A percentile compares a stretch with the other conserved stretches of the same genome.
Conservation (phyloP, 257 asterid species). For the Nicotiana undulata region DNA sequence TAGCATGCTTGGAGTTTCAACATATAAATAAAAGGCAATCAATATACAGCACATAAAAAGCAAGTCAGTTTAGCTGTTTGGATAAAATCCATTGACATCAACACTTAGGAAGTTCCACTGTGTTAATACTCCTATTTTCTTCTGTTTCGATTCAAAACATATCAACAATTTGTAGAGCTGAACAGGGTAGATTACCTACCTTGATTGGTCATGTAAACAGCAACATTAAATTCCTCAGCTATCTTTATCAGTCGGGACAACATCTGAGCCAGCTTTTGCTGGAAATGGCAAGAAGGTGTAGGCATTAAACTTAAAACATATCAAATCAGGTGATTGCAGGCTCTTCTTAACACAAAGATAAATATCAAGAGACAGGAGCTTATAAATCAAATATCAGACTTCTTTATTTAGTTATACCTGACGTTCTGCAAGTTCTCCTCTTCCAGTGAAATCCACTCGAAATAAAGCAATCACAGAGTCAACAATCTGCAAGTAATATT, state of each 20-base stretch:
- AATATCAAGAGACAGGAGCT: neutral
- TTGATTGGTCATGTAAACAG: constrained; percentile 98
- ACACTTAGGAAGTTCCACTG: neutral
- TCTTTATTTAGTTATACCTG: constrained; percentile 43
- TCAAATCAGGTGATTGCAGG: neutral
- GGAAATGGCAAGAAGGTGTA: constrained; percentile 14
- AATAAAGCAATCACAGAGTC: constrained; percentile 95
- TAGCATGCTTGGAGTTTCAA: neutral
- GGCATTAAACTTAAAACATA: neutral
- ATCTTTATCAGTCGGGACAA: constrained; percentile 90
- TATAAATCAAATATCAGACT: no score
- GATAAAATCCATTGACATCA: neutral
- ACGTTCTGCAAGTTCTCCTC: constrained; percentile 98
- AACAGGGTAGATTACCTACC: constrained; percentile 31
- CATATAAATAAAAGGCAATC: neutral
- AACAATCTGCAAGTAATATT: constrained; percentile 55
- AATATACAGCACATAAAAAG: neutral
- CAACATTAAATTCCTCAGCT: constrained; percentile 96
- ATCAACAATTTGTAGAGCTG: neutral
- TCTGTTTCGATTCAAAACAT: neutral
- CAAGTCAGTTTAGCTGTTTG: neutral
- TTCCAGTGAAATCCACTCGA: constrained; percentile 94
- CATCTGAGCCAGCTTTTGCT: constrained; percentile 99
- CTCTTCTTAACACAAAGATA: neutral
- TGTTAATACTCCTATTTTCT: neutral